Evolutionary conservation across 1,139 yeast species (phyloP).

Genomic region (Saccharomyces hybrid): DNA sequence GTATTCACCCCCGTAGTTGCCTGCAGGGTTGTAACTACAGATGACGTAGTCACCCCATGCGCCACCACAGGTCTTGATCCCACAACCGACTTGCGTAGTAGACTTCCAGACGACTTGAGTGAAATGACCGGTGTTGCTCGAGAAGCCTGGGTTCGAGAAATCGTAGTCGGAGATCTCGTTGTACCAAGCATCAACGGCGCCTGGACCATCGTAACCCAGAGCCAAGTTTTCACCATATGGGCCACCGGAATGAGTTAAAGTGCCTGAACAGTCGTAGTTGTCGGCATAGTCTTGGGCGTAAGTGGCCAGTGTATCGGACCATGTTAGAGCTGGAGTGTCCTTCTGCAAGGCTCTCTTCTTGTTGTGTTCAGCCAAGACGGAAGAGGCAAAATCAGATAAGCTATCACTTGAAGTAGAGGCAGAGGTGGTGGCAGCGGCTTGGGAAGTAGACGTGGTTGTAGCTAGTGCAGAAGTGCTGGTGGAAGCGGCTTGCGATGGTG

Average conservation of each 20-base stretch:
- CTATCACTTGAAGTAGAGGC: conserved; percentile 5
- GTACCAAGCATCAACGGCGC: conserved; percentile 80
- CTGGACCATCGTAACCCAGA: conserved; percentile 50
- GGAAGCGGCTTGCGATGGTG: conserved; percentile 9
- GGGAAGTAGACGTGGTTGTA: conserved; percentile 11
- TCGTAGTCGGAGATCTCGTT: conserved; percentile 54
- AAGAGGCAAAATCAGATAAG: conserved; percentile 33
- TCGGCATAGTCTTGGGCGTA: conserved; percentile 67
- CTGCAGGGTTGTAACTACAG: conserved; percentile 53
- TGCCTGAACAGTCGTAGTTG: conserved; percentile 58
- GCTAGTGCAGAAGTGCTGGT: conserved; percentile 15
- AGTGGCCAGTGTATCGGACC: conserved; percentile 55
- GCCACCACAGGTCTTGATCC: conserved; percentile 40
- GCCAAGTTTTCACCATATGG: conserved; percentile 84
- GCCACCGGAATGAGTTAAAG: conserved; percentile 68
- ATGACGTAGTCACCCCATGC: conserved; percentile 48
- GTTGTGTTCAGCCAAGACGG: conserved; percentile 58
- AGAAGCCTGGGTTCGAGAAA: conserved; percentile 38
- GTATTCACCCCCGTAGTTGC: conserved; percentile 44
- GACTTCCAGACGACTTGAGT: conserved; percentile 79
- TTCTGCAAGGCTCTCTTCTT: conserved; percentile 53
- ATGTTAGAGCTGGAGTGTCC: conserved; percentile 47
- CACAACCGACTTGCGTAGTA: conserved; percentile 68
- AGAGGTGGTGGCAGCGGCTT: conserved; percentile 16
- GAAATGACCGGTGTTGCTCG: conserved; percentile 56